Percentiles rank a stretch among this genome's conserved stretches.
Conservation (phyloP, 2,329 filamentous ascomycete genomes). For the Alternaria burnsii region DNA sequence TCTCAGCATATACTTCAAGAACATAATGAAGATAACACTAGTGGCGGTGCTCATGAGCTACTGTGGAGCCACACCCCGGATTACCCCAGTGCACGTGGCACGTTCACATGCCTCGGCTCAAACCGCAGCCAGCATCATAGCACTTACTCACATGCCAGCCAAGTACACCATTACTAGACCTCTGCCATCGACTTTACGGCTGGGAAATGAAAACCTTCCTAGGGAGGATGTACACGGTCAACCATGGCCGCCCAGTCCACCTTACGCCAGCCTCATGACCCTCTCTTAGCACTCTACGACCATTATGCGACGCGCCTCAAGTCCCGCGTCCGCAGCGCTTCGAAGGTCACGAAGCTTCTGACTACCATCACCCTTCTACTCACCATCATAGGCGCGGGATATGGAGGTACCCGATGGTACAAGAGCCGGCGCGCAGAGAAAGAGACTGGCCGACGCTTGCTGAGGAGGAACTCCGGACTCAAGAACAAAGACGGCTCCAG, state of each 20-base stretch:
- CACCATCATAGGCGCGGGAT: constrained; percentile 80
- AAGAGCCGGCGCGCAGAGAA: constrained; percentile 76
- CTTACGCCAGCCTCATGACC: constrained; percentile 61
- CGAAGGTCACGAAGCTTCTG: constrained; percentile 75
- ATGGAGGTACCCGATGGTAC: constrained; percentile 82
- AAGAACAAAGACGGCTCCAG: constrained; percentile 93
- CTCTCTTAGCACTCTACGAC: constrained; percentile 56
- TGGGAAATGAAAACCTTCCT: constrained; percentile 36
- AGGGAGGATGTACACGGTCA: constrained; percentile 38
- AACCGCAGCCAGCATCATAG: constrained; percentile 16
- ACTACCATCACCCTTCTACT: constrained; percentile 78
- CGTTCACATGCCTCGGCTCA: constrained; percentile 40
- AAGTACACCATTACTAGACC: constrained; percentile 16
- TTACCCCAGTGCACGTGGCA: constrained; percentile 26
- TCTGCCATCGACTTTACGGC: constrained; percentile 8
- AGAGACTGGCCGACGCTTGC: constrained; percentile 80
- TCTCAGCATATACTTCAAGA: neutral
- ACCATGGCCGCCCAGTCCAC: constrained; percentile 89
- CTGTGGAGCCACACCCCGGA: constrained; percentile 18
- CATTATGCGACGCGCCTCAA: constrained; percentile 61
- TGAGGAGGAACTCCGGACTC: constrained; percentile 91
- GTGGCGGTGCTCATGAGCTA: neutral
- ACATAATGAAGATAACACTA: neutral
- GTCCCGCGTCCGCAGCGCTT: constrained; percentile 67
- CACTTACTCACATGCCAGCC: constrained; percentile 31